Base-by-base conservation (phyloP, 176 grass and related monocot species). In the Triticum dicoccoides region DNA sequence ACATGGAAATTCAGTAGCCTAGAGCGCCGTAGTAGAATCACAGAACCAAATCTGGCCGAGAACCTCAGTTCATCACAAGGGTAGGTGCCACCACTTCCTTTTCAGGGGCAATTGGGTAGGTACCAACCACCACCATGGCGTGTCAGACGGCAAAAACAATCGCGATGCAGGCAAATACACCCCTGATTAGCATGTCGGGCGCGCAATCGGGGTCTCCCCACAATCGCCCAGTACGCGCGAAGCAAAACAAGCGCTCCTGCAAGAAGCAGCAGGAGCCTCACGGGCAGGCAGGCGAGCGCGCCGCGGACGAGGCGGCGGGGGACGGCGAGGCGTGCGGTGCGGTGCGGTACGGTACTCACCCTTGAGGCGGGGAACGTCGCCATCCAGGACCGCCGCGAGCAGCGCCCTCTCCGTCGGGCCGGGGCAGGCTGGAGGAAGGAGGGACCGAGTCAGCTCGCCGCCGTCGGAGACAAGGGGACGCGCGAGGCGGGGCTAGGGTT, bases 361-460 rank as follows among this genome's bases (percentile, higher is more conserved):
- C 71, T 74, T 74, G 71, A 74, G 41, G 41, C 71, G 71, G 71
- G n/a, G 71, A 17, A 74, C 71, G 23, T 74, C 71, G 41, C 25
- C 39, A 4, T 74, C 71, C 0, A 74, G 0, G 39, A 74, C 41
- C 41, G 23, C 71, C 39, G 14, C 18, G 23, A 75, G 72, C 13
- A 75, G 47, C 13, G 6, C 14, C 13, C 72, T 75, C 72, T 75
- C 72, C 42, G 24, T 51, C 72, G 44, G 27, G 24, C 44, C 72
- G 44, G 54, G 54, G 54, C 24, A 51, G 44, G 72, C 42, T 51
- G 72, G 42, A 47, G 13, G 42, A 75, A 10, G 72, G 24, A 75
- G 14, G 72, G 49, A 30, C 24, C 41, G 42, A 9, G 27, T 75
- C 72, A 30, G 44, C 6, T 75, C 41, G 24, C 72, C 47, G 24